A percentile compares a stretch with the other conserved stretches of the same genome.
These are phyloP conservation scores for Raphanus sativus DNA, from an alignment of 345 rosid genomes.

Conservation along the genomic window DNA sequence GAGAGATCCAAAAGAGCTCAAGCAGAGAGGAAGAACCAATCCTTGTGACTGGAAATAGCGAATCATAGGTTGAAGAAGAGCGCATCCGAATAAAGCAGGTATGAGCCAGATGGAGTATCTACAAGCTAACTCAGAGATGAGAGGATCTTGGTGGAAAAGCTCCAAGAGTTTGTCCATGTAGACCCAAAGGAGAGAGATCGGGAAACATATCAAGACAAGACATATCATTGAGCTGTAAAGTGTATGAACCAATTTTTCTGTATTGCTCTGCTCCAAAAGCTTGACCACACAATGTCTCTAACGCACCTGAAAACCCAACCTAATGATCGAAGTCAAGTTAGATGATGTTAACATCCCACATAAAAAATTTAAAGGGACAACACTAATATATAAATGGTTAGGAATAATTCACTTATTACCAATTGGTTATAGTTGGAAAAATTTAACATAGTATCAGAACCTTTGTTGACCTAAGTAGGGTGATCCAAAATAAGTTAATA, in stretches of 20 bases:
- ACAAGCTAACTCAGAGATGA: slow-evolving; percentile 45
- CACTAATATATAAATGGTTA: too few species aligned
- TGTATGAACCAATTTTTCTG: slow-evolving; percentile 44
- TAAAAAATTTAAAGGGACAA: too few species aligned
- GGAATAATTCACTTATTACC: too few species aligned
- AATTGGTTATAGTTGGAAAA: too few species aligned
- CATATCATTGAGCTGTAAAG: slow-evolving; percentile 43
- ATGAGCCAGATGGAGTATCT: slow-evolving; percentile 47
- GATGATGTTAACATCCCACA: neutral
- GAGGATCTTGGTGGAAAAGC: slow-evolving; percentile 45
- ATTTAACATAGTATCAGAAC: too few species aligned
- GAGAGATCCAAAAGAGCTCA: slow-evolving; percentile 41
- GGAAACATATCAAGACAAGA: slow-evolving; percentile 41
- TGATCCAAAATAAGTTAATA: too few species aligned
- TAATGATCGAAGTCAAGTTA: neutral
- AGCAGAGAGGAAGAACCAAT: slow-evolving; percentile 44
- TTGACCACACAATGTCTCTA: slow-evolving; percentile 67
- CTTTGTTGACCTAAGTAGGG: too few species aligned
- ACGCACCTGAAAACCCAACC: slow-evolving; percentile 57
- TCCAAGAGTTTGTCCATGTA: slow-evolving; percentile 47
- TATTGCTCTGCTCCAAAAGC: slow-evolving; percentile 64
- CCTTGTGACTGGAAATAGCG: slow-evolving; percentile 53
- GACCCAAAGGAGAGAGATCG: slow-evolving; percentile 44
- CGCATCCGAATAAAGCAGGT: slow-evolving; percentile 45
- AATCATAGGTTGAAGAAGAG: slow-evolving; percentile 45